Evolutionary conservation across 768 basidiomycete species (phyloP).

Genomic region (Russula abietina): DNA sequence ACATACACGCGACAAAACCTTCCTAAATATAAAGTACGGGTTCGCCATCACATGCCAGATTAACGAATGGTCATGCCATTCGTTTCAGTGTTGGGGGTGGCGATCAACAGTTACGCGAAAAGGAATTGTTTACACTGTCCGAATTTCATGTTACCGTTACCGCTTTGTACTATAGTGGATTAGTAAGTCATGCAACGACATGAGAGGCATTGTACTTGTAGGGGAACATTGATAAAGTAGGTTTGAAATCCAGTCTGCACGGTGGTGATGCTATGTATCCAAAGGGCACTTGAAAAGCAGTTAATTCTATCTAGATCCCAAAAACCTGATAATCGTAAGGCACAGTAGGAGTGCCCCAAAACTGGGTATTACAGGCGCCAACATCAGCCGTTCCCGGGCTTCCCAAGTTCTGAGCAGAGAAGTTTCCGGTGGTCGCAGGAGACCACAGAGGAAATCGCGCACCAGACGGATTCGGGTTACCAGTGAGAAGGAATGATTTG

Average conservation of each 20-base stretch:
- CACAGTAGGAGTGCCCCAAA: slow-evolving; percentile 56
- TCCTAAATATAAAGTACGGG: no score
- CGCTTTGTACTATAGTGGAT: no score
- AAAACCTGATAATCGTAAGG: slow-evolving; percentile 70
- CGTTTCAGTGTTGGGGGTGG: no score
- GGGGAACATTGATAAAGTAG: not conserved
- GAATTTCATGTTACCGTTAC: no score
- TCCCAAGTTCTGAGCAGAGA: slow-evolving; percentile 58
- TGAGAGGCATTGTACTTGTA: not conserved
- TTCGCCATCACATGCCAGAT: no score
- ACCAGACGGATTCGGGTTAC: slow-evolving; percentile 54
- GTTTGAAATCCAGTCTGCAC: not conserved
- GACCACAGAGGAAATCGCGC: slow-evolving; percentile 46
- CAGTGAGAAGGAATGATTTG: slow-evolving; percentile 54
- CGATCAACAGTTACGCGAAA: no score
- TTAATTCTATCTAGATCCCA: slow-evolving; percentile 11
- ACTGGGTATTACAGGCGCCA: slow-evolving; percentile 56
- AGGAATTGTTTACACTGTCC: no score
- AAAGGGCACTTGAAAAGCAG: not conserved
- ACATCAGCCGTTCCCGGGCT: slow-evolving; percentile 45
- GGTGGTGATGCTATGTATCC: not conserved
- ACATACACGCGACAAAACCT: no score
- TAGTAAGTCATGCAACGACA: not conserved
- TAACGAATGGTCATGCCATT: no score
- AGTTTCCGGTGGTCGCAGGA: slow-evolving; percentile 43